phyloP scores from a whole-genome alignment of 2,329 filamentous ascomycete species.

The Ophiostoma quercus region DNA sequence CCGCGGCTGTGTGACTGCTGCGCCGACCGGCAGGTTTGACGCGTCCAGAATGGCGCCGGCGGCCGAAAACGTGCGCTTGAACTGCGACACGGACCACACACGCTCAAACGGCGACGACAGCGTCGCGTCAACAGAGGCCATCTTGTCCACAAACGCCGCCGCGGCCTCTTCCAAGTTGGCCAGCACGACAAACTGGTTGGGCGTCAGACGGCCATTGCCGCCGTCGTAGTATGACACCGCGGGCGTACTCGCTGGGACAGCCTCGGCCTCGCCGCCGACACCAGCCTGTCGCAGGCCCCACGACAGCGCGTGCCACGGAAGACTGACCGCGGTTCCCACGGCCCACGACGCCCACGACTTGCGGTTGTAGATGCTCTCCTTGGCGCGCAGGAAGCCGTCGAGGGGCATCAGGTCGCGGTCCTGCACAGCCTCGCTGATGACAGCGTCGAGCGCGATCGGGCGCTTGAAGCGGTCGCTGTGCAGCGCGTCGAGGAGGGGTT shows the following conservation, averaged over 20 bases:
- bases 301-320: slow-evolving; percentile 63
- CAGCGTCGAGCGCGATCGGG: slow-evolving; percentile 73
- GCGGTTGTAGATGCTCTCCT: slow-evolving; percentile 65
- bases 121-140: slow-evolving; percentile 31
- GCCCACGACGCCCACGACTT: slow-evolving; percentile 64
- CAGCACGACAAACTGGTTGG: slow-evolving; percentile 61
- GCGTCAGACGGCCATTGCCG: slow-evolving; percentile 25
- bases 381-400: slow-evolving; percentile 58
- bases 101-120: slow-evolving; percentile 54
- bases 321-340: slow-evolving; percentile 62
- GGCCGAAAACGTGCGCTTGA: slow-evolving; percentile 52
- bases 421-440: slow-evolving; percentile 67
- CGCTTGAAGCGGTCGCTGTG: slow-evolving; percentile 73
- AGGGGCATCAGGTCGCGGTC: slow-evolving; percentile 66
- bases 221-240: neutral
- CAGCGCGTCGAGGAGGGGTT: slow-evolving; percentile 63
- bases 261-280: slow-evolving; percentile 36
- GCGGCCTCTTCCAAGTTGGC: slow-evolving; percentile 57
- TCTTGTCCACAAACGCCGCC: slow-evolving; percentile 47
- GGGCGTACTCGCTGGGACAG: neutral
- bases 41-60: slow-evolving; percentile 40
- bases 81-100: slow-evolving; percentile 62
- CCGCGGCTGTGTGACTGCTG: slow-evolving; percentile 37
- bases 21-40: neutral
- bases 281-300: slow-evolving; percentile 61